Evolutionary conservation across 2,329 filamentous ascomycete species (phyloP).

Genomic region (Neonectria ditissima): DNA sequence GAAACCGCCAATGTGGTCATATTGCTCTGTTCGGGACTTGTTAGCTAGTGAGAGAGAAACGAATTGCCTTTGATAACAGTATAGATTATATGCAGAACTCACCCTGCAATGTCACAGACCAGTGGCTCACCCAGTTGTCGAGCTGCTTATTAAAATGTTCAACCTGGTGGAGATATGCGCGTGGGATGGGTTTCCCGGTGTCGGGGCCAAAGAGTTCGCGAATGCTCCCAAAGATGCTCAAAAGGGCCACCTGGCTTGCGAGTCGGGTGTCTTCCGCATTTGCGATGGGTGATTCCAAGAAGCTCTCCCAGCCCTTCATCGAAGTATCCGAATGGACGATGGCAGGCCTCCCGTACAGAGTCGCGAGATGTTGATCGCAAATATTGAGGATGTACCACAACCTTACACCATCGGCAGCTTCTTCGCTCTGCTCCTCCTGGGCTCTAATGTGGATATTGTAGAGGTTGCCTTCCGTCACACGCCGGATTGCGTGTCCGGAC

Average conservation of each 20-base stretch:
- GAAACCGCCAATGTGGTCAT: conserved; percentile 52
- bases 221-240: conserved; percentile 68
- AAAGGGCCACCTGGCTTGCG: conserved; percentile 67
- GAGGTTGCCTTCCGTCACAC: conserved; percentile 60
- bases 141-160: conserved; percentile 49
- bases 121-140: conserved; percentile 53
- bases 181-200: conserved; percentile 61
- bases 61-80: not conserved
- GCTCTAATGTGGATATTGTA: conserved; percentile 53
- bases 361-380: conserved; percentile 70
- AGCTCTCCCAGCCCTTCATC: conserved; percentile 66
- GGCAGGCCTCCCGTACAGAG: conserved; percentile 67
- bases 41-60: too few species aligned
- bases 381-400: conserved; percentile 71
- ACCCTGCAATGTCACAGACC: conserved; percentile 49
- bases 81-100: conserved; percentile 5
- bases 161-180: conserved; percentile 63
- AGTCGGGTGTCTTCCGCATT: conserved; percentile 66
- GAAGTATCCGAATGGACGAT: conserved; percentile 68
- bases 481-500: conserved; percentile 62
- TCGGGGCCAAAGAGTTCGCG: conserved; percentile 68
- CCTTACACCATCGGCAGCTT: conserved; percentile 63
- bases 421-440: conserved; percentile 50
- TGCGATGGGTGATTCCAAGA: conserved; percentile 61
- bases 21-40: conserved; percentile 36